Evolutionary conservation across 805 yeast species (phyloP), one percentile per base, ranked within the genome.

Genomic region (Kazachstania africana): DNA sequence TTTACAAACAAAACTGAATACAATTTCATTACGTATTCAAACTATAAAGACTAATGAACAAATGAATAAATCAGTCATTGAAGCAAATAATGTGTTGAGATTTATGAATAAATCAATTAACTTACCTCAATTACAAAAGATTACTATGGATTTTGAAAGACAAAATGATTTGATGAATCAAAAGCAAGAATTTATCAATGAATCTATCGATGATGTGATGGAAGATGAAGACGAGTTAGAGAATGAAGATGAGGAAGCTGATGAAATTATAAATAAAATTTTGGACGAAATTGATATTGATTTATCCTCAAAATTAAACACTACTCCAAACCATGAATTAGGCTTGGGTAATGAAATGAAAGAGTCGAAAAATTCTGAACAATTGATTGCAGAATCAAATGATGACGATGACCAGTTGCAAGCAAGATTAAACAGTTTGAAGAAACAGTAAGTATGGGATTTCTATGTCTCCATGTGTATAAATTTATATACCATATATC

Each of bases 111-210:
- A 77, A 47, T 73, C 74, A 35, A 80, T 91, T 93, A 91, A 93
- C 50, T 59, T 91, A 39, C 95, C 95, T 1, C 93, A 82, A 44
- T 62, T 91, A 38, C 78, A 83, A 35, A 70, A 78, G 38, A 91
- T 91, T 14, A 84, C 96, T 3, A 87, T 83, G 80, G 97, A 91
- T 47, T 91, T 91, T 56, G 94, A 91, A 48, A 75, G 73, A 47
- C 94, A 88, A 50, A 83, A 81, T 57, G 98, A 93, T 52, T 63
- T 93, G 45, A 91, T 91, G 97, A 96, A 88, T 56, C 98, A 91
- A 60, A 78, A 94, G 49, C 97, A 93, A 57, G 99, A 93, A 55
- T 83, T 93, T 73, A 91, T 91, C 80, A 98, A 91, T 53, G 98
- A 91, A 53, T 93, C 95, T 13, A 78, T 91, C 46, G 99, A 91